phyloP scores from a whole-genome alignment of 768 basidiomycete species.

The Hygrophorus pudorinus region DNA sequence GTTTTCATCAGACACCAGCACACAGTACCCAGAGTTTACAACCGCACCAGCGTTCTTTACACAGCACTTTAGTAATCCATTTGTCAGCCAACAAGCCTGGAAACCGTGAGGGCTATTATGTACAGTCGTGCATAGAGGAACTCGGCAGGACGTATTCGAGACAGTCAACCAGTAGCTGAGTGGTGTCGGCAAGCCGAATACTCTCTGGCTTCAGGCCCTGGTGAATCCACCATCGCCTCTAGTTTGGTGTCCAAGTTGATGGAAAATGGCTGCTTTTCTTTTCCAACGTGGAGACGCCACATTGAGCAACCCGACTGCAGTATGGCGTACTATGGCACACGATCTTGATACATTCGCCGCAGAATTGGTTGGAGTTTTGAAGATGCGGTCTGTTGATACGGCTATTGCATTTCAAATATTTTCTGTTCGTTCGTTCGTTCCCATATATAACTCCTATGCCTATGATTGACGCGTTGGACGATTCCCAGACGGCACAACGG shows the following conservation, averaged over 20 bases:
- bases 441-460: not conserved
- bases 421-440: not conserved
- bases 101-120: not conserved
- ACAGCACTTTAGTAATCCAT: no score
- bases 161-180: conserved; percentile 20
- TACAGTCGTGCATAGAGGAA: conserved; percentile 7
- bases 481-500: not conserved
- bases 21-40: no score
- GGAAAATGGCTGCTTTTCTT: conserved; percentile 2
- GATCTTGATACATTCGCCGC: conserved; percentile 5
- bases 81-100: not conserved
- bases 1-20: no score
- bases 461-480: conserved; percentile 7
- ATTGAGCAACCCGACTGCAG: conserved; percentile 9
- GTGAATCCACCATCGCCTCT: conserved; percentile 17
- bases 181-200: conserved; percentile 22
- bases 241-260: conserved; percentile 8
- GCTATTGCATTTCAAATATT: not conserved
- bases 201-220: conserved; percentile 16
- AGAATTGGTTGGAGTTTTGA: not conserved
- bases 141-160: conserved; percentile 12
- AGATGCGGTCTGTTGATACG: not conserved
- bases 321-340: conserved; percentile 13
- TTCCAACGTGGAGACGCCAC: conserved; percentile 9
- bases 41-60: no score